Conservation (phyloP, 192 early-diverging fungal genomes). For the Gigaspora rosea region DNA sequence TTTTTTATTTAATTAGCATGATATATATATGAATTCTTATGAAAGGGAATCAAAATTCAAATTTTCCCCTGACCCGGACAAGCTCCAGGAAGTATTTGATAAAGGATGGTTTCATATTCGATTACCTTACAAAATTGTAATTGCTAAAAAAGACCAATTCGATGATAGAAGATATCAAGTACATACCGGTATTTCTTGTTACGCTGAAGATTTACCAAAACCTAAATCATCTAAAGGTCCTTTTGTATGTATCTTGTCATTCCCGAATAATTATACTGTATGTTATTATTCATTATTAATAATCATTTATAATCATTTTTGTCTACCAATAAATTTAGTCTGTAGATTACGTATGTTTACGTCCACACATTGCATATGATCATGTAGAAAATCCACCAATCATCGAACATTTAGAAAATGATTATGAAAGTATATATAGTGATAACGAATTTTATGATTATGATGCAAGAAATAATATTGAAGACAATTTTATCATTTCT, state of each 20-base stretch:
- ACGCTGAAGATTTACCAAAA: not conserved
- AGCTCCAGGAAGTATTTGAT: not conserved
- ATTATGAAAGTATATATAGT: no score
- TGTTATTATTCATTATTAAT: not conserved
- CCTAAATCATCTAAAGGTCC: not conserved
- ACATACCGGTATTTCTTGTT: constrained; percentile 14
- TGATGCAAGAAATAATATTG: no score
- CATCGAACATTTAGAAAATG: no score
- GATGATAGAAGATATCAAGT: constrained; percentile 23
- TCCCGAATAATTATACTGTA: not conserved
- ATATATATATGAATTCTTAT: constrained; percentile 18
- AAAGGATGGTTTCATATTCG: constrained; percentile 19
- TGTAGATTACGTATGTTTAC: constrained; percentile 6
- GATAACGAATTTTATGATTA: no score
- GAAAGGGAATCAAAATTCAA: constrained; percentile 2
- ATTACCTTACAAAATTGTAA: not conserved
- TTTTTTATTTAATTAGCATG: not conserved
- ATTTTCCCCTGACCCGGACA: constrained; percentile 7
- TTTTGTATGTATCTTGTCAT: not conserved
- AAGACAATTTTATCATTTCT: no score
- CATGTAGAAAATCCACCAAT: not conserved
- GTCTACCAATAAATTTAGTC: not conserved
- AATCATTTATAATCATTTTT: not conserved
- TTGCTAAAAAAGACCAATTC: not conserved
- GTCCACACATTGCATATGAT: constrained; percentile 17